phyloP scores from a whole-genome alignment of 176 grass and related monocot species.

The Luzula sylvatica region DNA sequence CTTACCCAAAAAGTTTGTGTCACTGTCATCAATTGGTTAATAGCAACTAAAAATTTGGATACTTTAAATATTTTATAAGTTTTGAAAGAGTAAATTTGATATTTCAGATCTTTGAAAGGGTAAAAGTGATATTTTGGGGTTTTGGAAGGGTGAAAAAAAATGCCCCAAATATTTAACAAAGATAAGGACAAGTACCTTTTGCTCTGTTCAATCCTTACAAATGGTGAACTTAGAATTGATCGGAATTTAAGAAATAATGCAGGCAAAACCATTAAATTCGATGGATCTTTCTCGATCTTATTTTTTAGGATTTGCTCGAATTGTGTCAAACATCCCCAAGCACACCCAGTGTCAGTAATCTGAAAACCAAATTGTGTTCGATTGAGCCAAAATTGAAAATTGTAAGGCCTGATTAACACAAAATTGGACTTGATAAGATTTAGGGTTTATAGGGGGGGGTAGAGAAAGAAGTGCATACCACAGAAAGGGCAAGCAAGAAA shows the following conservation, averaged over 20 bases:
- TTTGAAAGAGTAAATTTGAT: not conserved
- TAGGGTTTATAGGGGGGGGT: too few relatives aligned
- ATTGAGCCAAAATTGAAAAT: too few relatives aligned
- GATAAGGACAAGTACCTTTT: constrained; percentile 27
- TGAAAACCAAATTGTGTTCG: too few relatives aligned
- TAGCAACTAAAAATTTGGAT: too few relatives aligned
- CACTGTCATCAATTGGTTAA: not conserved
- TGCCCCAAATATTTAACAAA: not conserved
- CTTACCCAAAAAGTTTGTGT: too few relatives aligned
- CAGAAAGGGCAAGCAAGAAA: constrained; percentile 22
- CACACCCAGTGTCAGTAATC: constrained; percentile 57
- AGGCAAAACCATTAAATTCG: constrained; percentile 34
- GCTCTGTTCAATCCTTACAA: constrained; percentile 39
- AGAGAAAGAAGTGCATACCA: constrained; percentile 46
- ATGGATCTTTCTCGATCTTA: constrained; percentile 42
- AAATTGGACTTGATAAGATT: too few relatives aligned
- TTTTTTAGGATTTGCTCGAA: constrained; percentile 39
- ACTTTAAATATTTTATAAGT: not conserved
- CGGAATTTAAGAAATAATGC: constrained; percentile 51
- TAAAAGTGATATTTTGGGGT: too few relatives aligned
- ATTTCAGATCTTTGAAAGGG: too few relatives aligned
- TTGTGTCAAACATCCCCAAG: constrained; percentile 41
- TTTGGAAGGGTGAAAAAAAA: not conserved
- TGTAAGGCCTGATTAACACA: too few relatives aligned
- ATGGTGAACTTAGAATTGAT: constrained; percentile 34